phyloP scores from a whole-genome alignment of 108 stramenopile species.

The Epithemia pelagica region DNA sequence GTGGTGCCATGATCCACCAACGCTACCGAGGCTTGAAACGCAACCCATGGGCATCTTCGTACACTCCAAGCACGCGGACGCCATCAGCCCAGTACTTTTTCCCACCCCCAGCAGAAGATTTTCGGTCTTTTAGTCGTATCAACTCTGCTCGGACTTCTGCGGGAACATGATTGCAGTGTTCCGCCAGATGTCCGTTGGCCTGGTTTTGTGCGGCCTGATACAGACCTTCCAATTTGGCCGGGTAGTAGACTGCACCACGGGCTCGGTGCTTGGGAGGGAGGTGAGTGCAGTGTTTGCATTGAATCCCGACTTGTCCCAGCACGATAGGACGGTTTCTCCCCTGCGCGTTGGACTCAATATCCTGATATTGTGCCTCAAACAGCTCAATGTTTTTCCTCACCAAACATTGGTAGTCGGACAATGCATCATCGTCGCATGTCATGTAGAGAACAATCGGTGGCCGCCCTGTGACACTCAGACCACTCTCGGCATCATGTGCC shows the following conservation, averaged over 20 bases:
- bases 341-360: conserved; percentile 30
- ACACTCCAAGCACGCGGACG: conserved; percentile 23
- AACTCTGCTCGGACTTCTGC: conserved; percentile 28
- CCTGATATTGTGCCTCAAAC: conserved; percentile 33
- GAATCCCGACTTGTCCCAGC: conserved; percentile 46
- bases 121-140: conserved; percentile 27
- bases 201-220: conserved; percentile 52
- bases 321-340: conserved; percentile 33
- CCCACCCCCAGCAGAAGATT: conserved; percentile 54
- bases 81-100: conserved; percentile 74
- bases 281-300: conserved; percentile 37
- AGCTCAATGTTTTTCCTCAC: conserved; percentile 36
- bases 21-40: conserved; percentile 3
- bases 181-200: conserved; percentile 25
- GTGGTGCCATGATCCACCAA: too few species aligned
- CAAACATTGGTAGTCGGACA: conserved; percentile 38
- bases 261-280: conserved; percentile 20
- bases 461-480: conserved; percentile 13
- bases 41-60: conserved; percentile 19
- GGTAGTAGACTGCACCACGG: conserved; percentile 12
- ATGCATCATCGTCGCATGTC: conserved; percentile 43
- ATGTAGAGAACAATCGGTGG: conserved; percentile 17
- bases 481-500: not conserved
- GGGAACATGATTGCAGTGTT: conserved; percentile 25
- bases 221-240: conserved; percentile 4